Evolutionary conservation across 768 basidiomycete genomes (phyloP), one percentile per base, ranked within the genome.

Genomic region (Serendipita vermifera): DNA sequence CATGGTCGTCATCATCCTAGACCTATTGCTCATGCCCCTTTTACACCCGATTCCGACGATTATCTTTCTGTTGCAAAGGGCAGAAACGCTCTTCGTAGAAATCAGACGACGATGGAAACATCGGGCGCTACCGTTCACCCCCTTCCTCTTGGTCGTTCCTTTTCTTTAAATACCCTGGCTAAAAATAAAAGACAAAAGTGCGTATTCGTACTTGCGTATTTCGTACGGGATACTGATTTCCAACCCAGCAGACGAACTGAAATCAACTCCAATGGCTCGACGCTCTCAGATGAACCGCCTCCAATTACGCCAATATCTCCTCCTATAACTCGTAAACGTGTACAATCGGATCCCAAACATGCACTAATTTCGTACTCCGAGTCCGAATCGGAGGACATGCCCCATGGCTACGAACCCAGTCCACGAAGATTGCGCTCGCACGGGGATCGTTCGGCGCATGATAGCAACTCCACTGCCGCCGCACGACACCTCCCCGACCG

Each of bases 301-400:
- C 41, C 41, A 11, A 26, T 43, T 11, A 43, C 41, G 11, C 41
- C 41, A 11, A 43, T 43, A 11, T 43, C 41, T n/a, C 41, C 41
- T 11, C 41, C 41, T 13, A 43, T 43, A 13, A 43, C 41, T 43
- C 41, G 41, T 11, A 43, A 43, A 22, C 41, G 41, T 43, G 41
- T 43, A 11, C 41, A 43, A 22, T 43, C 41, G 11, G 41, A 43
- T 24, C 41, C 41, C 14, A 43, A 24, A 22, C 2, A 43, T 26
- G 41, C 20, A 11, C 14, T 11, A 11, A 11, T 43, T 22, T 11
- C 9, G 14, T 22, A 43, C 26, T 13, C 14, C 26, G 41, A 43
- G 9, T 26, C 26, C 14, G 41, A 15, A 13, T n/a, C n/a, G n/a
- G 41, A 13, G 14, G 41, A 43, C 1, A 15, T 43, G 14, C 26